phyloP scores from a whole-genome alignment of 2,329 filamentous ascomycete genomes.

The Fusarium miscanthi region DNA sequence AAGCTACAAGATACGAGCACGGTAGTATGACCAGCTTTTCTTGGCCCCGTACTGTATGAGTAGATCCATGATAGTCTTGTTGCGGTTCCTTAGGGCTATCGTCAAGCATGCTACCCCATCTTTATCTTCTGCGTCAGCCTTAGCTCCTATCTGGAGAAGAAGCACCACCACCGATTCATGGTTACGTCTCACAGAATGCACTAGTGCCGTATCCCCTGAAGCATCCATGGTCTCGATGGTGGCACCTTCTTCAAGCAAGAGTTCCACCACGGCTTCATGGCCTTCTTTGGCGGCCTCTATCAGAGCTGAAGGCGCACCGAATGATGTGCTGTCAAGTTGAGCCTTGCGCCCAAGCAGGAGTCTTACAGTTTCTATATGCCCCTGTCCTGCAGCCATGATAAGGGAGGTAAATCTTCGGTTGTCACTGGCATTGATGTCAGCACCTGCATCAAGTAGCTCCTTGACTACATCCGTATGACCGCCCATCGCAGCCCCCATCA shows the following conservation, averaged over 20 bases:
- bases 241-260: neutral
- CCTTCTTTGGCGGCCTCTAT: neutral
- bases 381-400: neutral
- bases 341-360: neutral
- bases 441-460: neutral
- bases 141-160: neutral
- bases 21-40: neutral
- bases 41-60: neutral
- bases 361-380: accelerated
- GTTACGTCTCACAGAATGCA: accelerated
- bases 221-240: neutral
- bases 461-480: neutral
- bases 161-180: neutral
- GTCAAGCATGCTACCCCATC: accelerated
- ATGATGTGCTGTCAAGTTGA: neutral
- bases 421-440: neutral
- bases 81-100: accelerated
- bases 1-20: neutral
- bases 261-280: neutral
- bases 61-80: neutral
- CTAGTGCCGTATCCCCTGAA: neutral
- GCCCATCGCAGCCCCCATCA: accelerated
- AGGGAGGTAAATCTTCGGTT: neutral
- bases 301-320: neutral
- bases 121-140: neutral